Base-by-base conservation (phyloP, 352 stramenopile species). In the Globisporangium ultimum region DNA sequence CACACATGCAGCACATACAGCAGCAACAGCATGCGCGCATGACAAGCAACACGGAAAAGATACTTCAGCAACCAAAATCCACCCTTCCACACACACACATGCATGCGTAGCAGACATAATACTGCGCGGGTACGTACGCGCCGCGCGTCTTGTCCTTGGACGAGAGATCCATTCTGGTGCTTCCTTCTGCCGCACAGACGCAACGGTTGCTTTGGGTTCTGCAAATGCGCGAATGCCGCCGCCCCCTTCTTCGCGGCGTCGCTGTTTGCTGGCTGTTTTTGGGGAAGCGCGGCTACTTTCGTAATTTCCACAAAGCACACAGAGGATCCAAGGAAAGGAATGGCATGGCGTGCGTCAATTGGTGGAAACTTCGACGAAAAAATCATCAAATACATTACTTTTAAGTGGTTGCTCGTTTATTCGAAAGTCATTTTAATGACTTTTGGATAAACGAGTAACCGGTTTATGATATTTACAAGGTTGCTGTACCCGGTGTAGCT, bases 81-180 rank as follows among this genome's bases (percentile, higher is more conserved):
- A 51, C 12, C 7, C 2, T 17, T 3, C 6, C 1, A 22, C 22
- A n/a, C 6, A 20, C 6, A 34, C 41, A 28, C n/a, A 17, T 11
- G 10, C 40, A 14, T 3, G 8, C 38, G 8, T 10, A 43, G 38
- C 11, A 43, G 38, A 34, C 2, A 47, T 10, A 48, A 36, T 1
- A 10, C 4, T 10, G 3, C 28, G 21, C 12, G 5, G 1, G 4
- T 34, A 80, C 76, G 50, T 78, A 85, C 76, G 76, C 70, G 71
- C 72, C 61, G 45, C 52, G 52, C 15, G 68, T 72, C 68, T 85
- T 85, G 66, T 85, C 76, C 68, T 85, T 85, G 55, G 72, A 77
- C 20, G 54, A 71, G 14, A 78, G 60, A 61, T 85, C 68, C 72
- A 85, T 82, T 45, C 40, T 45, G 13, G 8, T 15, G 17, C 17